These are phyloP conservation scores for Globisporangium irregulare DNA, from an alignment of 352 stramenopile genomes.

Conservation along the genomic window DNA sequence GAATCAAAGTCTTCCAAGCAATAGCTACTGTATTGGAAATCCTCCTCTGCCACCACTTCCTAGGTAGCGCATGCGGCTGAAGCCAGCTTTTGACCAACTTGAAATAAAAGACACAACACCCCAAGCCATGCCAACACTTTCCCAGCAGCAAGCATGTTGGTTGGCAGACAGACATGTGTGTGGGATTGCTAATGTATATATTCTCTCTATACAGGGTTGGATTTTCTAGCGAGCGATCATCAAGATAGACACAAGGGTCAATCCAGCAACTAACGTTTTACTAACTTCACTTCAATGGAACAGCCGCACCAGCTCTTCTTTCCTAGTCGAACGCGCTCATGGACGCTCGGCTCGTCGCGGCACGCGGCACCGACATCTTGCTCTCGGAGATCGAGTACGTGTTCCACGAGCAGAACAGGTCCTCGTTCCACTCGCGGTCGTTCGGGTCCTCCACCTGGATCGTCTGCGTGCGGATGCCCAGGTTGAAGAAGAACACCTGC, in stretches of 20 bases:
- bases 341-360: constrained; percentile 34
- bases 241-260: neutral
- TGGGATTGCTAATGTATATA: neutral
- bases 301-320: neutral
- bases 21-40: neutral
- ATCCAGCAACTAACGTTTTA: neutral
- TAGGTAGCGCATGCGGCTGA: neutral
- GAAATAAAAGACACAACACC: neutral
- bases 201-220: constrained; percentile 1
- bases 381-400: constrained; percentile 49
- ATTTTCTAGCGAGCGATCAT: neutral
- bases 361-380: constrained; percentile 75
- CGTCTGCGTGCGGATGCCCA: constrained; percentile 59
- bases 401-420: constrained; percentile 55
- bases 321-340: constrained; percentile 30
- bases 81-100: neutral
- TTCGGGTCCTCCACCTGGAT: constrained; percentile 64
- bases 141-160: no score
- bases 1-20: neutral
- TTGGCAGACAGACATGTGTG: neutral
- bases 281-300: neutral
- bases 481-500: constrained; percentile 45
- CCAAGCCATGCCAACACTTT: neutral
- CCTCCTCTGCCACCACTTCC: neutral
- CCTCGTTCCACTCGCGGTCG: constrained; percentile 59